Evolutionary conservation across 129 eudicot genomes (phyloP).

Genomic region (Flaveria robusta): DNA sequence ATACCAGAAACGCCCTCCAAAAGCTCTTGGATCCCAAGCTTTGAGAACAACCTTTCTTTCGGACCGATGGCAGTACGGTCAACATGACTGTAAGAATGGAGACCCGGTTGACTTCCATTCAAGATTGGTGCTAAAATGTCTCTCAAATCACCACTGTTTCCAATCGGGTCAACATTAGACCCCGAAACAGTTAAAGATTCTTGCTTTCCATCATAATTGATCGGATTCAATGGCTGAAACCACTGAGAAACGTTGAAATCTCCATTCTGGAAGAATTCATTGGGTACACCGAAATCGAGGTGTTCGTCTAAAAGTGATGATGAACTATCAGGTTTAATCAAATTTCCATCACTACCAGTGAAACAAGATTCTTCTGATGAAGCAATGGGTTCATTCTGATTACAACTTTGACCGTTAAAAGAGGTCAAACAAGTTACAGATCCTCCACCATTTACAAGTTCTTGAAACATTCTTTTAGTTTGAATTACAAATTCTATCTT

Average conservation of each 20-base stretch:
- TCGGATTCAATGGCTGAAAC: conserved; percentile 38
- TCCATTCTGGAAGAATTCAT: conserved; percentile 47
- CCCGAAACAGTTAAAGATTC: conserved; percentile 34
- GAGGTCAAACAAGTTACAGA: conserved; percentile 32
- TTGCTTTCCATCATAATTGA: conserved; percentile 30
- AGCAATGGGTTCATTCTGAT: conserved; percentile 37
- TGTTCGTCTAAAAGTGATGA: conserved; percentile 24
- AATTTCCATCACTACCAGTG: conserved; percentile 11
- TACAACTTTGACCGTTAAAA: conserved; percentile 25
- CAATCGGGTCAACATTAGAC: conserved; percentile 30
- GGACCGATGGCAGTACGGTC: conserved; percentile 31
- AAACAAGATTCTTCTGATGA: conserved; percentile 42
- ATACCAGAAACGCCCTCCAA: conserved; percentile 52
- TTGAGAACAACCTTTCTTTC: conserved; percentile 61
- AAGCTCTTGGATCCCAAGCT: conserved; percentile 72
- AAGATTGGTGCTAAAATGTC: conserved; percentile 47
- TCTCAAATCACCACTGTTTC: conserved; percentile 34
- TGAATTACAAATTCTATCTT: conserved; percentile 53
- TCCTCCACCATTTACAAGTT: conserved; percentile 33
- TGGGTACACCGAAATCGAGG: conserved; percentile 38
- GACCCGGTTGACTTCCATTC: conserved; percentile 30
- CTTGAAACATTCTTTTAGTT: conserved; percentile 53
- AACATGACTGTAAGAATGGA: conserved; percentile 22
- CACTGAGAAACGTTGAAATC: conserved; percentile 41
- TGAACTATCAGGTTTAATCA: conserved; percentile 17